Evolutionary conservation across 306 rosid species (phyloP), one percentile per base, ranked within the genome.

Genomic region (Psophocarpus tetragonolobus): DNA sequence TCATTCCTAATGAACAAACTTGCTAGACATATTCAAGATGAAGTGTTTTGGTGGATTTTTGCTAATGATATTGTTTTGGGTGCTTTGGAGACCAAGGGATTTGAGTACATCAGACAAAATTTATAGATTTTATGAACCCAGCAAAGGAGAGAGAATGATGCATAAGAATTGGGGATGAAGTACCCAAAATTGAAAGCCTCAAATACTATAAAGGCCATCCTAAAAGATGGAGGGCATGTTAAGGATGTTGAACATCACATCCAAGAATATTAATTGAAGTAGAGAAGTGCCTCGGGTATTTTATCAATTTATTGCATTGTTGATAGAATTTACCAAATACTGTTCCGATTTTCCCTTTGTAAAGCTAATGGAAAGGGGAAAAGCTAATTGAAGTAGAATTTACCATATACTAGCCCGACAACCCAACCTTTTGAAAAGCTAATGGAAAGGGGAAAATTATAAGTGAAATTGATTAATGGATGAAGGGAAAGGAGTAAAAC

Each of bases 401-500:
- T n/a, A n/a, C n/a, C n/a, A n/a, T 39, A n/a, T 45, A 62, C 33
- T 74, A 14, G 56, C 53, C 21, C 39, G 14, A 71, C 13, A 14
- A 65, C 53, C 21, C 39, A 9, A 71, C 13, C 48, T 72, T 65
- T 26, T 62, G 17, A 58, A 42, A 78, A 53, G 71, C 51, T 27
- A 10, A 9, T 8, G 20, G 30, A 18, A 68, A 48, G 24, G 70
- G 29, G 8, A 14, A 66, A 68, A n/a, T 61, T 74, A 63, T 50
- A 68, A 63, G 68, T 48, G 30, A 78, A 84, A 65, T 70, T 53
- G 27, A 42, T 84, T 45, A 50, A 50, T 8, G 73, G 36, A 57
- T 60, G 71, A 76, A 53, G 48, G 45, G 68, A 80, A 62, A 71
- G 29, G 17, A 57, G 74, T 51, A 42, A 62, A 79, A 71, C 90